These are phyloP conservation scores for Rhizoctonia solani DNA, from an alignment of 1,284 basidiomycete genomes.

Conservation along the genomic window DNA sequence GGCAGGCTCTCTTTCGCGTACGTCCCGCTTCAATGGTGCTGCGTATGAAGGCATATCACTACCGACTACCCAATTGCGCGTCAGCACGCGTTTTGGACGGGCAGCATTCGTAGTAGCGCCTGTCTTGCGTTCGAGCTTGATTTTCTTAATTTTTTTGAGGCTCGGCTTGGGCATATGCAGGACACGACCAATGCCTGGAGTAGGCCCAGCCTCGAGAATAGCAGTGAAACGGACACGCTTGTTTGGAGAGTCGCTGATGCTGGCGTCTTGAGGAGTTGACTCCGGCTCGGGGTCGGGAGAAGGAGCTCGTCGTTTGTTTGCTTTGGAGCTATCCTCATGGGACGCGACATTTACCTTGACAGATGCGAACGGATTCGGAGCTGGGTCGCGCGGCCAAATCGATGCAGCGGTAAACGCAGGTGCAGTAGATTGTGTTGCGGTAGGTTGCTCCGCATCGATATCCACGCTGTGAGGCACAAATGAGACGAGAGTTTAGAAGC, in stretches of 20 bases:
- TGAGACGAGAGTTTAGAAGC: too few relatives aligned
- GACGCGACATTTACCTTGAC: background rate
- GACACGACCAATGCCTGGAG: background rate
- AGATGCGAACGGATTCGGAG: background rate
- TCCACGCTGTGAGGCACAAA: too few relatives aligned
- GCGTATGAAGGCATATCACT: slow-evolving; percentile 7
- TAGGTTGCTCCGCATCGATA: background rate
- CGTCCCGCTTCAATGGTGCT: slow-evolving; percentile 18
- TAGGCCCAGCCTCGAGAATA: slow-evolving; percentile 23
- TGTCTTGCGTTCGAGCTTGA: slow-evolving; percentile 14
- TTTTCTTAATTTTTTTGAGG: slow-evolving; percentile 8
- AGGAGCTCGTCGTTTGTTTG: slow-evolving; percentile 21
- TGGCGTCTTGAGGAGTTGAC: too few relatives aligned
- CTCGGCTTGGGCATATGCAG: slow-evolving; percentile 14
- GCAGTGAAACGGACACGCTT: slow-evolving; percentile 32
- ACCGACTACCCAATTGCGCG: background rate
- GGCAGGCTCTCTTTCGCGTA: slow-evolving; percentile 7
- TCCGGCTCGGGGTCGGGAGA: background rate
- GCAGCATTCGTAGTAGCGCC: too few relatives aligned
- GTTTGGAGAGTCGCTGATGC: slow-evolving; percentile 12
- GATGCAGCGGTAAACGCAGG: background rate
- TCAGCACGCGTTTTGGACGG: slow-evolving; percentile 18
- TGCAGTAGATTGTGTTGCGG: too few relatives aligned
- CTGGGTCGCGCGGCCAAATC: background rate
- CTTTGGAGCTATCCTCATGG: background rate